Evolutionary conservation across 768 basidiomycete species (phyloP).

Genomic region (Podaxis sp.): DNA sequence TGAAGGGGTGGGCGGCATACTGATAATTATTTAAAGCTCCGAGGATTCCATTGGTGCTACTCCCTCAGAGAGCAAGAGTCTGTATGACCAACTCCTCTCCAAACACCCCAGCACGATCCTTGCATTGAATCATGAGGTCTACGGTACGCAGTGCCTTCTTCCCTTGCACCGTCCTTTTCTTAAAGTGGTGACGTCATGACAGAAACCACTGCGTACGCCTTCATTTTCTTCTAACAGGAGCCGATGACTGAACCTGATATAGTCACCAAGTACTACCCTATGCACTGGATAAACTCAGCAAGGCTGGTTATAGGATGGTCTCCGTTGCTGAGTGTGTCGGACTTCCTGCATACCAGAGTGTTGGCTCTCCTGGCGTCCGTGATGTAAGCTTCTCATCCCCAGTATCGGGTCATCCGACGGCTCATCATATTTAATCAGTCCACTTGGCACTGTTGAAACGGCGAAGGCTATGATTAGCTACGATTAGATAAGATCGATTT

Average conservation of each 20-base stretch:
- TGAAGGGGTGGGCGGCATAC: background rate
- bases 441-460: slow-evolving; percentile 28
- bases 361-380: slow-evolving; percentile 26
- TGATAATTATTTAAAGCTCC: slow-evolving; percentile 27
- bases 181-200: background rate
- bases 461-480: slow-evolving; percentile 2
- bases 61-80: slow-evolving; percentile 28
- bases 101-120: slow-evolving; percentile 36
- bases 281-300: slow-evolving; percentile 34
- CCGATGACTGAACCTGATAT: background rate
- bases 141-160: slow-evolving; percentile 24
- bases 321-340: slow-evolving; percentile 41
- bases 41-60: slow-evolving; percentile 38
- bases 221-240: background rate
- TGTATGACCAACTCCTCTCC: slow-evolving; percentile 29
- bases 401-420: background rate
- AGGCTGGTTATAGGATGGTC: slow-evolving; percentile 41
- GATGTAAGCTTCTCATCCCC: slow-evolving; percentile 28
- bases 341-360: slow-evolving; percentile 34
- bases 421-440: slow-evolving; percentile 18
- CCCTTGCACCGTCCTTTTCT: background rate
- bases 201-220: slow-evolving; percentile 38
- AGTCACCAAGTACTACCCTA: slow-evolving; percentile 38
- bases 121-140: slow-evolving; percentile 43
- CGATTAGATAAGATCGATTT: background rate